Evolutionary conservation across 2,329 filamentous ascomycete species (phyloP), one percentile per base, ranked within the genome.

Genomic region (Beauveria pseudobassiana): DNA sequence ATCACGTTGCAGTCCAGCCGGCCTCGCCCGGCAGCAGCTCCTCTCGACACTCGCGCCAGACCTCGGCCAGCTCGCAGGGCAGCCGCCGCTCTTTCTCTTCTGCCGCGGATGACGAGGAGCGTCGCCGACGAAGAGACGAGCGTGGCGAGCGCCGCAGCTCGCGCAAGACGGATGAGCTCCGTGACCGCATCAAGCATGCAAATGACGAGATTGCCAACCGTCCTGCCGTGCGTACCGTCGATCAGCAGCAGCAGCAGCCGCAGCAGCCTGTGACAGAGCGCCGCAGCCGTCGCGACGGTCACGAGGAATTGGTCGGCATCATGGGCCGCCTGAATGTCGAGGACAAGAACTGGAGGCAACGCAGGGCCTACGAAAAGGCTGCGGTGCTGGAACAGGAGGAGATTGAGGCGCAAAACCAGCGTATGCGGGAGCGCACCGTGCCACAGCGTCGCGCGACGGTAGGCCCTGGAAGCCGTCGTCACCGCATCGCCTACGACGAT

Each of bases 131-230:
- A 64, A 43, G 61, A 18, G 68, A 70, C 34, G 66, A 68, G 46
- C 69, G 70, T 26, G 67, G 61, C 54, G 64, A 64, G 26, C 62
- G 63, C 52, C 70, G 70, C 40, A 66, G 68, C 30, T 63, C 65
- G 28, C 65, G 63, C 38, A 59, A 46, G 48, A 24, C 26, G 6
- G 46, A 58, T 34, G 48, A 62, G 26, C 65, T 73, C 3, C 69
- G 69, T 34, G 64, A 67, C 9, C 72, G 73, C 65, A 78, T 80
- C 60, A 72, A 71, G 9, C 71, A 71, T 61, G 75, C 76, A 60
- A 80, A 80, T 59, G 72, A 72, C 38, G 73, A 74, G 61, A 80
- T 80, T 59, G 70, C 73, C 62, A 71, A 66, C 63, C 76, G 78
- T 10, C 68, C 71, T 70, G 7, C 70, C 74, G 16, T 72, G 72